Base-by-base conservation (phyloP, 345 rosid species). In the Conringia planisiliqua region DNA sequence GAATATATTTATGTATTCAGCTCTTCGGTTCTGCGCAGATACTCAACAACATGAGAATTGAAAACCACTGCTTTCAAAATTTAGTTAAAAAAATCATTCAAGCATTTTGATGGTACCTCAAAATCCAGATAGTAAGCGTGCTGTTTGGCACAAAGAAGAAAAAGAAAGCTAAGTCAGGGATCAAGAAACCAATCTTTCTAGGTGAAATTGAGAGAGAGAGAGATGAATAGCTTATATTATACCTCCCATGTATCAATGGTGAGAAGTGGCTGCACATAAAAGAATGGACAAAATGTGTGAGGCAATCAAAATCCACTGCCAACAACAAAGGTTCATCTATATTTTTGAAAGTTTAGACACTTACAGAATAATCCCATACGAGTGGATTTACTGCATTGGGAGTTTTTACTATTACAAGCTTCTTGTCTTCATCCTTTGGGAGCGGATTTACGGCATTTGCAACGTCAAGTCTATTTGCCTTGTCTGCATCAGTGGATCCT, bases 221-320 rank as follows among this genome's bases (percentile, higher is more conserved):
- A 30, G 70, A 35, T 51, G 46, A 22, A 14, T 58, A 30, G 73
- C 2, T 56, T 56, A 30, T 46, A 17, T 7, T 18, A 32, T 87
- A 94, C 98, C 98, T 91, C 99, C 97, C 99, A 95, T 10, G 90
- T 89, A 80, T 95, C 99, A 75, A 95, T 85, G 16, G 96, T 82
- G 44, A 90, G 97, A 68, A 95, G 92, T 33, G 97, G 96, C 99
- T 91, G 92, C 90, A 75, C 40, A 70, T 65, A 66, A 79, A 82
- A 54, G 13, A 62, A 76, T 40, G 73, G 13, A 68, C 66, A 43
- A 60, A 35, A 60, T 5, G 65, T 29, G 46, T 39, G 76, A 36
- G 71, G 43, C 10, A 18, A 42, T 35, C 47, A 52, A 46, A 20
- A 68, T 46, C 39, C 63, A 60, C 26, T 26, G 40, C 67, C 27